phyloP scores from a whole-genome alignment of 208 protist genomes.

The Wallacemonas rigidus region DNA sequence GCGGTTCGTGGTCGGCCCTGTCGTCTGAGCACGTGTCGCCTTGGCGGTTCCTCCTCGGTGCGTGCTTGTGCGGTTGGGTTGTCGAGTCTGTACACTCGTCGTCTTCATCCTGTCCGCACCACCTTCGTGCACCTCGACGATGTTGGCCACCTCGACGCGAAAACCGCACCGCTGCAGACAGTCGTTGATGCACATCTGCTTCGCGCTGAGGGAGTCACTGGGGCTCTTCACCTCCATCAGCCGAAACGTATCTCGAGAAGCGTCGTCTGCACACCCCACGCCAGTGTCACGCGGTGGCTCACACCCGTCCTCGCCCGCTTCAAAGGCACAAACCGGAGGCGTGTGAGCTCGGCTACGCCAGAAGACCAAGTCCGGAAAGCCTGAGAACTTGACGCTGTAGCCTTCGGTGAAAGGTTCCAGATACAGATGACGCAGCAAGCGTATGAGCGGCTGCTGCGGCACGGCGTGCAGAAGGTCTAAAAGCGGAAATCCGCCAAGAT shows the following conservation, averaged over 20 bases:
- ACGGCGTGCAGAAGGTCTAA: constrained; percentile 54
- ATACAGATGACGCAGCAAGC: constrained; percentile 61
- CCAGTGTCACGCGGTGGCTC: too few relatives aligned
- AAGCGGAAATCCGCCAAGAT: constrained; percentile 55
- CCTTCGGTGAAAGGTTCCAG: constrained; percentile 53
- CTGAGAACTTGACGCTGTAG: constrained; percentile 53
- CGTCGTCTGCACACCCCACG: too few relatives aligned
- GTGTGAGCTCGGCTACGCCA: constrained; percentile 31
- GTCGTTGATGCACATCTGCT: constrained; percentile 74
- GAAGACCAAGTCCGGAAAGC: constrained; percentile 81
- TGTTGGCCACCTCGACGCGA: constrained; percentile 84
- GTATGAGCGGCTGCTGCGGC: constrained; percentile 47
- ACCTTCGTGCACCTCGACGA: constrained; percentile 76
- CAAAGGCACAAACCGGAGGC: too few relatives aligned
- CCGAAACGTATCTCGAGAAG: constrained; percentile 29
- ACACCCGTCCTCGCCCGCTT: too few relatives aligned
- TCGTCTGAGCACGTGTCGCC: too few relatives aligned
- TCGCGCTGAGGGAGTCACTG: constrained; percentile 63
- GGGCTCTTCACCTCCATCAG: constrained; percentile 86
- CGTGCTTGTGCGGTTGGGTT: too few relatives aligned
- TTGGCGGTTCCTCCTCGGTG: too few relatives aligned
- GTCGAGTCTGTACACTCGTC: background rate
- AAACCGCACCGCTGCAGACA: constrained; percentile 69
- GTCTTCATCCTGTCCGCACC: background rate
- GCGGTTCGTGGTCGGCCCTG: too few relatives aligned